Conservation (phyloP, 1,284 basidiomycete genomes). For the Cutaneotrichosporon sp. region DNA sequence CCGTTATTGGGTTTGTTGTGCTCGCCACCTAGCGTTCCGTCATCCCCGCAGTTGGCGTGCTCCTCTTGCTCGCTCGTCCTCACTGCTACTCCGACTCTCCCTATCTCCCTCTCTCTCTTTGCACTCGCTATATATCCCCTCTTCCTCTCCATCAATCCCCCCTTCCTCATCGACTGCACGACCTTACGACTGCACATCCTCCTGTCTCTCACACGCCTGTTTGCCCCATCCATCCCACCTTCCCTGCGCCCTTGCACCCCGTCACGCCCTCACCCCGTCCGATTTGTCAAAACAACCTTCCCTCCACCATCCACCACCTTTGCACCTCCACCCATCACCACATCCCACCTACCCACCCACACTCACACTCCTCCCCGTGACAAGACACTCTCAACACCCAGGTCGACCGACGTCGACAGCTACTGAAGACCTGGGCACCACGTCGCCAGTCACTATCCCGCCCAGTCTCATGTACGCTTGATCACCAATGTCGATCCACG, state of each 20-base stretch:
- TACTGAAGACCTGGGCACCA: not conserved
- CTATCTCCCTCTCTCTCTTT: not conserved
- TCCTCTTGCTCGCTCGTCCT: not conserved
- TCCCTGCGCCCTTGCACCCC: not conserved
- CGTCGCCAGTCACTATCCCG: not conserved
- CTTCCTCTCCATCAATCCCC: not conserved
- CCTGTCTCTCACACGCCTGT: not conserved
- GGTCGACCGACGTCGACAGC: not conserved
- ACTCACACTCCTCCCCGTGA: not conserved
- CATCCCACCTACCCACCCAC: not conserved
- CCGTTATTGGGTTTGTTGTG: not conserved
- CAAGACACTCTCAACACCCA: not conserved
- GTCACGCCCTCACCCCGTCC: not conserved
- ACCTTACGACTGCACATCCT: not conserved
- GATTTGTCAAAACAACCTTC: constrained; percentile 5
- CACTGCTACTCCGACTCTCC: not conserved
- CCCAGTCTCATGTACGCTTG: constrained; percentile 14
- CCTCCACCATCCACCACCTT: not conserved
- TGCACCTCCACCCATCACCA: not conserved
- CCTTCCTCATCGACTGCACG: not conserved
- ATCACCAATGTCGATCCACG: constrained; percentile 31
- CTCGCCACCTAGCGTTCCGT: not conserved
- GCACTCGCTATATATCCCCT: not conserved
- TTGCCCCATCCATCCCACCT: not conserved
- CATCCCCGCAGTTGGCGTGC: not conserved